Evolutionary conservation across 257 asterid genomes (phyloP), one percentile per base, ranked within the genome.

Genomic region (Cinchona pubescens): DNA sequence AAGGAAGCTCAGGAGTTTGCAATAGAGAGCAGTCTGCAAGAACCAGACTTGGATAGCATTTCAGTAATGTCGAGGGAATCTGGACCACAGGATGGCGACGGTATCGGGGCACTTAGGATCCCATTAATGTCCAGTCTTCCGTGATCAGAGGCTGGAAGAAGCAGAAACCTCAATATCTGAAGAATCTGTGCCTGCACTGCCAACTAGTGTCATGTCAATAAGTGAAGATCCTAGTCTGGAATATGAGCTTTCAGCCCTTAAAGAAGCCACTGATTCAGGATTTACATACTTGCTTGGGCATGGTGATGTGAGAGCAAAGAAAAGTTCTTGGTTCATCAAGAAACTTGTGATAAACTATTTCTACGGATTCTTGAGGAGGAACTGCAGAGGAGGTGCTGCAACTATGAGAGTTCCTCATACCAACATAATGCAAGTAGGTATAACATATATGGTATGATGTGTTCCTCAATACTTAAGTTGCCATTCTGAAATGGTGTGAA

Each of bases 331-430:
- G 85, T 95, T 95, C 68, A 4, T 92, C 27, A 95, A 95, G 91
- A 95, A 92, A 69, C 83, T 95, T 61, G 87, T 80, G 0, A 90
- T 95, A 73, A 91, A 92, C 80, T 95, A 95, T 80, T 88, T 92
- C 61, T 95, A 95, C 34, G 90, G 96, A 7, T 92, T 91, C 83
- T 78, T 95, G 87, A 88, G 96, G 91, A 83, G 84, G 80, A 95
- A 92, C 78, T 95, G 98, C 83, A 90, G 99, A 56, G 98, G 96
- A 14, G 97, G 98, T 19, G 89, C 92, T 61, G 99, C 99, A 1
- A 93, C 94, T 1, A 83, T 95, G 96, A 89, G 81, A 69, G 98
- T 91, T 59, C 99, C 99, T 78, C 98, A 91, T 71, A 88, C 84
- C 87, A 87, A 91, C 65, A 81, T 92, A 14, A 85, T 95, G 61